Evolutionary conservation across 768 basidiomycete genomes (phyloP), one percentile per base, ranked within the genome.

Genomic region (Boletales sp.): DNA sequence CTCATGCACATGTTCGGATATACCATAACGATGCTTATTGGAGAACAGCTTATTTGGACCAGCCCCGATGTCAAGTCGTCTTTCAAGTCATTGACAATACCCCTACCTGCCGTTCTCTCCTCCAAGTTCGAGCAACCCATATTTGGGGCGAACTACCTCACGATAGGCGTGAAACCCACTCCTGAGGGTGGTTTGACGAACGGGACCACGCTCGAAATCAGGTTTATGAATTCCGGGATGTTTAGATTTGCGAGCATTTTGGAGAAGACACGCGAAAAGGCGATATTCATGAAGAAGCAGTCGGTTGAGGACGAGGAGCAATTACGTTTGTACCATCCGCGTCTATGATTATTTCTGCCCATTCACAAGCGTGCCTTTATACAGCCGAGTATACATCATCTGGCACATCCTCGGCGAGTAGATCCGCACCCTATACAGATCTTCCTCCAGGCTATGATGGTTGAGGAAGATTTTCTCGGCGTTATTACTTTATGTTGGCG

Each of bases 61-160:
- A 70, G 72, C 33, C 66, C 72, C 15, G 39, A 70, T 3, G 56
- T 64, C 37, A 65, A 42, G 17, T 55, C 71, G 19, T 53, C 67
- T 32, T 68, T 80, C 55, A 67, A 73, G 12, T 74, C 78, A 15
- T 57, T 80, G 41, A 72, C 74, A 11, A 61, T 90, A 32, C 87
- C 85, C 6, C 72, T 88, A 7, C 75, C 72, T 32, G 73, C 84
- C 0, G 79, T 91, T 51, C 68, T 89, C 12, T 79, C 81, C 10
- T 85, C 86, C 17, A 77, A 74, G 56, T 90, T 86, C 61, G 82
- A 88, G 56, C 89, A 90, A 62, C 90, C 90, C 5, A 76, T 81
- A 9, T 83, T 91, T 48, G 79, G 77, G 41, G 66, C 78, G 10
- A 91, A 91, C 65, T 87, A 79, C 56, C 73, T 91, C 42, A 62